A percentile compares a stretch with the other conserved stretches of the same genome.
phyloP scores from a whole-genome alignment of 768 basidiomycete genomes.

The Peribolospora baueri region DNA sequence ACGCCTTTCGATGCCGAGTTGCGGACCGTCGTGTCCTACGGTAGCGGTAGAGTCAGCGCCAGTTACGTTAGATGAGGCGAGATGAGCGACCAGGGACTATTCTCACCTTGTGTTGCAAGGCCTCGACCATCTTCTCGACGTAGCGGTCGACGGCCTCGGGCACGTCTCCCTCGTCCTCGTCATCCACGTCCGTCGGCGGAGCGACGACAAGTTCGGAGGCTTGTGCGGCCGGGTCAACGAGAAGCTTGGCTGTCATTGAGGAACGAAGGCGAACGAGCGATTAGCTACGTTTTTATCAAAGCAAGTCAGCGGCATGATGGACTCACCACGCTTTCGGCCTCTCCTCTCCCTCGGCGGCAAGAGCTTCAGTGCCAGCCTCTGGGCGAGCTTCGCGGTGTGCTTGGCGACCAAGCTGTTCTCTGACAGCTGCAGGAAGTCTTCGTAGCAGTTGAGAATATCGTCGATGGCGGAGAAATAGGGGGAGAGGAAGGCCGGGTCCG shows the following conservation, averaged over 20 bases:
- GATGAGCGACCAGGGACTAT: too few relatives aligned
- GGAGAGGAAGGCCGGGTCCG: constrained; percentile 13
- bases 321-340: constrained; percentile 24
- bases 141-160: constrained; percentile 54
- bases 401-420: constrained; percentile 36
- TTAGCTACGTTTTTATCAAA: neutral
- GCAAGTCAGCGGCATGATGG: constrained; percentile 5
- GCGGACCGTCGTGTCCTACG: constrained; percentile 74
- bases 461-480: constrained; percentile 19
- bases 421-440: neutral
- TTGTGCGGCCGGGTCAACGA: too few relatives aligned
- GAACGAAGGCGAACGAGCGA: too few relatives aligned
- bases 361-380: constrained; percentile 34
- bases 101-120: constrained; percentile 56
- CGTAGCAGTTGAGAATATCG: constrained; percentile 19
- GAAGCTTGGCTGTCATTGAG: too few relatives aligned
- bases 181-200: too few relatives aligned
- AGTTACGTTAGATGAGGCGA: neutral
- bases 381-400: constrained; percentile 38
- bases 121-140: constrained; percentile 44
- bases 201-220: too few relatives aligned
- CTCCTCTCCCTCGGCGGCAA: constrained; percentile 28
- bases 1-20: constrained; percentile 86
- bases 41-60: neutral
- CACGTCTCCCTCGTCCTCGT: constrained; percentile 24